Evolutionary conservation across 1,284 basidiomycete genomes (phyloP), one percentile per base, ranked within the genome.

Genomic region (Thelephora terrestris): DNA sequence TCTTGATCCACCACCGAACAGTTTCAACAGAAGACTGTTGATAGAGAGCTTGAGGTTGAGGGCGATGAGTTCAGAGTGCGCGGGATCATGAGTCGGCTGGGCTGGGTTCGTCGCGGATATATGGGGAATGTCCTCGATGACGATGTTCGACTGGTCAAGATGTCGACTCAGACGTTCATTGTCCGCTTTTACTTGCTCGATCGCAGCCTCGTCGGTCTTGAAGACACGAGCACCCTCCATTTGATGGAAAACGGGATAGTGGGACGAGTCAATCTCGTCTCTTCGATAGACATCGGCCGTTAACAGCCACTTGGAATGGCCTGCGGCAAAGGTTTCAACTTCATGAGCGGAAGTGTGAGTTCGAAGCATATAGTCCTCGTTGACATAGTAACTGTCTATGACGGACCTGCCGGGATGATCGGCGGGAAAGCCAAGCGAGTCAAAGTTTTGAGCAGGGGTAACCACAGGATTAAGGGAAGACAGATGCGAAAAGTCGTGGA

Each of bases 241-340:
- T 68, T 99, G 96, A 68, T 99, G 96, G 65, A 99, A 99, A 40
- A 97, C 88, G 17, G 96, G 96, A 65, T 98, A 98, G 66, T 99
- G 96, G 9, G 86, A 90, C 18, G 81, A 78, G 69, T 99, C 96
- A 55, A 99, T 99, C 68, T 99, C 96, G 76, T 99, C 96, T 55
- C 96, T 81, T 39, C 96, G 73, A 68, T 98, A 99, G 43, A 99
- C 96, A 70, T 99, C 96, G n/a, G 96, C 94, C 1, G 93, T 90
- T 45, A 99, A 74, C 29, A 99, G 73, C 90, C 94, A 99, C 47
- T 76, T 74, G 34, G 86, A 79, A 56, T 85, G 71, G 4, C 90
- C 90, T 34, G 72, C 68, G 38, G 76, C 68, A 66, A 97, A 99
- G 5, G 85, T 82, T 55, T 95, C 91, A 32, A 99, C 89, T 70